phyloP scores from a whole-genome alignment of 257 asterid genomes.

The Solanum gracilifrons region DNA sequence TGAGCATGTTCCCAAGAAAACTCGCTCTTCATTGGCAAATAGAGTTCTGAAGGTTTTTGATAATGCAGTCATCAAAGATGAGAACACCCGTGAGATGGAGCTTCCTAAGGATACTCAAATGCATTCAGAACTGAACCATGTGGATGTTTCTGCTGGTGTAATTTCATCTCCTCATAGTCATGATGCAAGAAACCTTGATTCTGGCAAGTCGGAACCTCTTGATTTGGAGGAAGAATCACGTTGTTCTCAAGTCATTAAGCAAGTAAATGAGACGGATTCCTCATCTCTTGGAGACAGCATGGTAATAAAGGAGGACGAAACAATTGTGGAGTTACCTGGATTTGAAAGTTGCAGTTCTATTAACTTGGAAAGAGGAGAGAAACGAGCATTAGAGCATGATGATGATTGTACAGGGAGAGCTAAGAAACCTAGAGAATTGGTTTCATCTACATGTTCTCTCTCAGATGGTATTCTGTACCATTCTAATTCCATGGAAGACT shows the following conservation, averaged over 20 bases:
- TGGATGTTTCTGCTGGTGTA: constrained; percentile 27
- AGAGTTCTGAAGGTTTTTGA: constrained; percentile 35
- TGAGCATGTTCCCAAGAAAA: constrained; percentile 53
- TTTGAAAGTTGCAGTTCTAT: constrained; percentile 27
- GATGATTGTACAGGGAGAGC: constrained; percentile 26
- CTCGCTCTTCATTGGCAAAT: constrained; percentile 49
- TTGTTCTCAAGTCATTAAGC: constrained; percentile 9
- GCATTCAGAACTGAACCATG: constrained; percentile 11
- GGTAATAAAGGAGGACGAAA: constrained; percentile 21
- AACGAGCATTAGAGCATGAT: constrained; percentile 35
- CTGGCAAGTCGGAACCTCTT: constrained; percentile 13
- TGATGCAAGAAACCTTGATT: constrained; percentile 17
- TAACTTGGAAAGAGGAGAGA: constrained; percentile 42
- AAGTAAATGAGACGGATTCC: constrained; percentile 13
- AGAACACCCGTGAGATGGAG: constrained; percentile 15
- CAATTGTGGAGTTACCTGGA: constrained; percentile 24
- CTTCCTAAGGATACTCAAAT: constrained; percentile 31
- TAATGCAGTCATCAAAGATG: constrained; percentile 21
- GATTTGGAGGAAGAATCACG: constrained; percentile 16
- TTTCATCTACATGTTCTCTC: constrained; percentile 23
- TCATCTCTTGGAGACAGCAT: constrained; percentile 18
- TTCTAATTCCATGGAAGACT: constrained; percentile 30
- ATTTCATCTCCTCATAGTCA: constrained; percentile 24
- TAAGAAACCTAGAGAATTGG: constrained; percentile 23
- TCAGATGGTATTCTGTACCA: constrained; percentile 25